Percentiles rank a stretch among this genome's conserved stretches.
phyloP scores from a whole-genome alignment of 2,329 filamentous ascomycete species.

The Monosporascus sp. region DNA sequence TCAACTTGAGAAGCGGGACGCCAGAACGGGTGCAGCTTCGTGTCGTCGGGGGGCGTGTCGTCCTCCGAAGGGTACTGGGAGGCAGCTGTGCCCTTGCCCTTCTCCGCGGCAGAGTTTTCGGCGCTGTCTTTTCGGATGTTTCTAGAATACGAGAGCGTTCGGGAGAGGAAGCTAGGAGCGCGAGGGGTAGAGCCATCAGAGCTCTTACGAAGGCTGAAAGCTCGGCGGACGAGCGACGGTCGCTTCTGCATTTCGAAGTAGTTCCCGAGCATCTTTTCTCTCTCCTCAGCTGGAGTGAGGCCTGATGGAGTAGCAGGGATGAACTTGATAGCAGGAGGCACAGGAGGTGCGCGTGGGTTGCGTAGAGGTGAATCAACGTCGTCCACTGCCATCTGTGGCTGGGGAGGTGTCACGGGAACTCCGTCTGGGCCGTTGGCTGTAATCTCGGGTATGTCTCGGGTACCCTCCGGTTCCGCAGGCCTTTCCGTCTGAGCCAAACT shows the following conservation, averaged over 20 bases:
- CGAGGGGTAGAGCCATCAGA: slow-evolving; percentile 40
- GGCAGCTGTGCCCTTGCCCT: slow-evolving; percentile 22
- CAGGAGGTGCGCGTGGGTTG: slow-evolving; percentile 56
- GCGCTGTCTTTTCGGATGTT: slow-evolving; percentile 27
- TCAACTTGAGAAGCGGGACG: slow-evolving; percentile 42
- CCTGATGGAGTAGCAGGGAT: slow-evolving; percentile 60
- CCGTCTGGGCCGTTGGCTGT: slow-evolving; percentile 34
- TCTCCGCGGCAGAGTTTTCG: slow-evolving; percentile 21
- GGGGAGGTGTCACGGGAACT: slow-evolving; percentile 47
- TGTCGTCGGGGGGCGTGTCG: slow-evolving; percentile 44
- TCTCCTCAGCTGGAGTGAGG: slow-evolving; percentile 49
- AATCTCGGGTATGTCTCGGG: slow-evolving; percentile 29
- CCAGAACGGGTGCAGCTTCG: slow-evolving; percentile 57
- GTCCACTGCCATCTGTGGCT: slow-evolving; percentile 42
- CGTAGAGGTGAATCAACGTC: slow-evolving; percentile 57
- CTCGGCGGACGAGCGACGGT: slow-evolving; percentile 49
- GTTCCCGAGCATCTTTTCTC: slow-evolving; percentile 46
- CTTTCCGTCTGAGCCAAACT: slow-evolving; percentile 14
- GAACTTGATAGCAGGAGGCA: slow-evolving; percentile 50
- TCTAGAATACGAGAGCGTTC: slow-evolving; percentile 50
- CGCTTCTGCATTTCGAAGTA: slow-evolving; percentile 45
- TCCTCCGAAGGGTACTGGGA: slow-evolving; percentile 37
- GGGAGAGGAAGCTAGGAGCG: slow-evolving; percentile 38
- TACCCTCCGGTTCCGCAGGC: slow-evolving; percentile 6
- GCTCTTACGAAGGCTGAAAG: slow-evolving; percentile 45